These are phyloP conservation scores for Pleurostoma richardsiae DNA, from an alignment of 2,329 filamentous ascomycete genomes.

Conservation along the genomic window DNA sequence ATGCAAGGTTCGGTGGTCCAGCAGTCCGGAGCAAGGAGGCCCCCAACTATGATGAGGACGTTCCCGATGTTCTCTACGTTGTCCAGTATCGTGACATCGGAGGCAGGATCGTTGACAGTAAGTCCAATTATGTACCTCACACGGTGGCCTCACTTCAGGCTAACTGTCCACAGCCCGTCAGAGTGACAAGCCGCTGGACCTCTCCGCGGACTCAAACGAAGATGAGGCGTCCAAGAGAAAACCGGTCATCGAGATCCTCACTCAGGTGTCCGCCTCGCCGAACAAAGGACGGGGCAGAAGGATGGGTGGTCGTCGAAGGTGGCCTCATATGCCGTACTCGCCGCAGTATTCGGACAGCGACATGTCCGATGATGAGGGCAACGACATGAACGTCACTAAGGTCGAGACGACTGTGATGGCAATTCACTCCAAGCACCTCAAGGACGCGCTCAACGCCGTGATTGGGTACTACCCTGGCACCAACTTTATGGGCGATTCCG, in stretches of 20 bases:
- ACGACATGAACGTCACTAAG: constrained; percentile 18
- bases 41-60: constrained; percentile 15
- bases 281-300: constrained; percentile 5
- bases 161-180: constrained; percentile 25
- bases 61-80: constrained; percentile 35
- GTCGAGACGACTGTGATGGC: constrained; percentile 31
- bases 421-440: constrained; percentile 38
- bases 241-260: constrained; percentile 38
- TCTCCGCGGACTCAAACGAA: constrained; percentile 20
- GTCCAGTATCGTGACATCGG: constrained; percentile 29
- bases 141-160: not conserved
- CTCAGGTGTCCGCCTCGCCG: constrained; percentile 23
- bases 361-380: constrained; percentile 11
- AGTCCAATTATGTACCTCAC: constrained; percentile 9
- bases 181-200: constrained; percentile 29
- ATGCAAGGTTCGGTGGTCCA: constrained; percentile 8
- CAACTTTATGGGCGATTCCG: constrained; percentile 26
- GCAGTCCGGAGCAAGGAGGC: not conserved
- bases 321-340: not conserved
- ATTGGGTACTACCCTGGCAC: constrained; percentile 41
- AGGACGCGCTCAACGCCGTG: constrained; percentile 40
- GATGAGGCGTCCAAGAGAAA: constrained; percentile 18
- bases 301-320: not conserved
- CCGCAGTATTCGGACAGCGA: not conserved
- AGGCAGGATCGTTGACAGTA: constrained; percentile 29